phyloP scores from a whole-genome alignment of 2,329 filamentous ascomycete species.

The Penicillium palitans region DNA sequence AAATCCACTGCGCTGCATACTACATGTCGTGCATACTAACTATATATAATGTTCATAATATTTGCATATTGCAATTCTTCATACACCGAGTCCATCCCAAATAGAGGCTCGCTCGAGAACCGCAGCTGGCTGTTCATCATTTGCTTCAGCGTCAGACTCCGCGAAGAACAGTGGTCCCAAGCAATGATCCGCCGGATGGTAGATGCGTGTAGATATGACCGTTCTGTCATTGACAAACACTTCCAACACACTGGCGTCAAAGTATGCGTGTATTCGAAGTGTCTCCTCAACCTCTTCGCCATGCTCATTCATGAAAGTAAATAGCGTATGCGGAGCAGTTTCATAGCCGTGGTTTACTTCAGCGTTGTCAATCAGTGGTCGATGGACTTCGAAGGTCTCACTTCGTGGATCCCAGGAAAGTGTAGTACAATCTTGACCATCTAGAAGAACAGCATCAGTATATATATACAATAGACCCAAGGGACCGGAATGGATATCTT shows the following conservation, averaged over 20 bases:
- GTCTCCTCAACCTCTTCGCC: slow-evolving; percentile 33
- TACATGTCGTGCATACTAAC: neutral
- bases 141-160: neutral
- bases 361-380: slow-evolving; percentile 28
- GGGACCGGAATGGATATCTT: neutral
- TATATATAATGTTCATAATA: slow-evolving; percentile 7
- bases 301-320: slow-evolving; percentile 31
- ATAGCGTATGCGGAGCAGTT: slow-evolving; percentile 50
- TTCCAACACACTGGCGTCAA: slow-evolving; percentile 48
- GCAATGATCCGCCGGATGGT: slow-evolving; percentile 22
- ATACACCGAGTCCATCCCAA: slow-evolving; percentile 29
- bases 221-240: slow-evolving; percentile 50
- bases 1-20: neutral
- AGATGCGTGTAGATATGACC: slow-evolving; percentile 44
- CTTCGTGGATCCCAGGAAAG: slow-evolving; percentile 41
- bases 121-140: slow-evolving; percentile 1
- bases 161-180: slow-evolving; percentile 28
- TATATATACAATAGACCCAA: neutral
- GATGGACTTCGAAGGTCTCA: slow-evolving; percentile 47
- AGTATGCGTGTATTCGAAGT: slow-evolving; percentile 45
- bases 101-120: slow-evolving; percentile 21
- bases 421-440: slow-evolving; percentile 36
- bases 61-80: neutral
- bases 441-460: slow-evolving; percentile 14
- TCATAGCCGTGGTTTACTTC: slow-evolving; percentile 41